Percentiles rank a stretch among this genome's conserved stretches.
phyloP scores from a whole-genome alignment of 140 eudicot genomes.

The Senecio squalidus region DNA sequence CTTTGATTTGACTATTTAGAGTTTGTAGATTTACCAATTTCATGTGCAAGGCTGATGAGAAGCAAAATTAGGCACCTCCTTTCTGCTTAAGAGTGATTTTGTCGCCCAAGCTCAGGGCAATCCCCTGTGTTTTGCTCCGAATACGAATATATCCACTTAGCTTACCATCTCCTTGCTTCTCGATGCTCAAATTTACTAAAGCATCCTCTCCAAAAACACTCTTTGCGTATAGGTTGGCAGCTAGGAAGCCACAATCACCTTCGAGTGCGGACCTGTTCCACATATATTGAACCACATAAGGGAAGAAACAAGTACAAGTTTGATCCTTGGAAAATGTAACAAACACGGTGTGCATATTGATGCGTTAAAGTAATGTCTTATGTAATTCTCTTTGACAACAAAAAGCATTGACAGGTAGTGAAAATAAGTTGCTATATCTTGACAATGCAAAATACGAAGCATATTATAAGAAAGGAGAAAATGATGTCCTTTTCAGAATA shows the following conservation, averaged over 20 bases:
- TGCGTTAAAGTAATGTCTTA: background rate
- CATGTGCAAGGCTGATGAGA: background rate
- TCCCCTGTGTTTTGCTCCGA: conserved; percentile 87
- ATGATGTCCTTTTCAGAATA: background rate
- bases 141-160: conserved; percentile 80
- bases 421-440: too few species aligned
- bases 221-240: conserved; percentile 81
- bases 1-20: background rate
- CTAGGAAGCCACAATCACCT: conserved; percentile 82
- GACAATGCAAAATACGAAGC: too few species aligned
- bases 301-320: background rate
- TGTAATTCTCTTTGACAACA: background rate
- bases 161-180: conserved; percentile 66
- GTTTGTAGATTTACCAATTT: background rate
- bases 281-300: background rate
- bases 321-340: background rate
- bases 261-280: conserved; percentile 71
- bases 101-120: conserved; percentile 82
- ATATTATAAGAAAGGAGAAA: too few species aligned
- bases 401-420: too few species aligned
- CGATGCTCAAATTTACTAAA: conserved; percentile 61
- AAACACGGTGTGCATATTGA: background rate
- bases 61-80: conserved; percentile 41
- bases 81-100: conserved; percentile 87
- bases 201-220: conserved; percentile 90